Evolutionary conservation across 2,329 filamentous ascomycete species (phyloP).

Genomic region (Hypoxylon sp.): DNA sequence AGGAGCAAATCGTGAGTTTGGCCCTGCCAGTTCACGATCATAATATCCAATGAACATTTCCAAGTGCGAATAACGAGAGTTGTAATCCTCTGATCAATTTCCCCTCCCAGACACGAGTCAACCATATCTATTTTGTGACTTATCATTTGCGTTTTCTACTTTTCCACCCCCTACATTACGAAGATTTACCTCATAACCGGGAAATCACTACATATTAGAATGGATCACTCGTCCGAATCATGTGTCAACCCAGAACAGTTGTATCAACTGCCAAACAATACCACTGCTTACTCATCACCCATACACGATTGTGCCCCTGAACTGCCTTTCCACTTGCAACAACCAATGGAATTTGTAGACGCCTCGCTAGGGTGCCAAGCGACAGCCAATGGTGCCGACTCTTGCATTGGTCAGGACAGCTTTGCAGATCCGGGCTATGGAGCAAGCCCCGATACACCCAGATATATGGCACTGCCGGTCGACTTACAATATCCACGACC

Average conservation of each 20-base stretch:
- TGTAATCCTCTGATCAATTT: constrained; percentile 14
- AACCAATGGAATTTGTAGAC: constrained; percentile 25
- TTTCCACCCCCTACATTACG: constrained; percentile 5
- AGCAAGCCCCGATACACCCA: constrained; percentile 5
- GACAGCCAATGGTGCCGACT: neutral
- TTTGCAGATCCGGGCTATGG: constrained; percentile 11
- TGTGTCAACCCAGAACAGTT: constrained; percentile 24
- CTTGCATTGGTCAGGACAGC: constrained; percentile 6
- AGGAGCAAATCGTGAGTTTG: neutral
- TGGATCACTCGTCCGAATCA: constrained; percentile 23
- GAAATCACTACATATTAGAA: constrained; percentile 26
- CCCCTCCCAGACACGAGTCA: constrained; percentile 3
- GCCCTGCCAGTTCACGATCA: constrained; percentile 1
- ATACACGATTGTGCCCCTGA: constrained; percentile 6
- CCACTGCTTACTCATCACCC: constrained; percentile 8
- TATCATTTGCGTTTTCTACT: constrained; percentile 18
- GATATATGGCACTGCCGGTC: constrained; percentile 9
- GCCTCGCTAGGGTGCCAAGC: constrained; percentile 8
- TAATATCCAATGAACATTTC: constrained; percentile 17
- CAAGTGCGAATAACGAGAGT: neutral
- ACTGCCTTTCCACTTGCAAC: constrained; percentile 9
- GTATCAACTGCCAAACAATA: constrained; percentile 8
- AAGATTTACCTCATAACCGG: neutral
- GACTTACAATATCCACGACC: constrained; percentile 11
- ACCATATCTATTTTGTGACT: constrained; percentile 1